Conservation (phyloP, 768 basidiomycete species). For the Pulveroboletus sp. region DNA sequence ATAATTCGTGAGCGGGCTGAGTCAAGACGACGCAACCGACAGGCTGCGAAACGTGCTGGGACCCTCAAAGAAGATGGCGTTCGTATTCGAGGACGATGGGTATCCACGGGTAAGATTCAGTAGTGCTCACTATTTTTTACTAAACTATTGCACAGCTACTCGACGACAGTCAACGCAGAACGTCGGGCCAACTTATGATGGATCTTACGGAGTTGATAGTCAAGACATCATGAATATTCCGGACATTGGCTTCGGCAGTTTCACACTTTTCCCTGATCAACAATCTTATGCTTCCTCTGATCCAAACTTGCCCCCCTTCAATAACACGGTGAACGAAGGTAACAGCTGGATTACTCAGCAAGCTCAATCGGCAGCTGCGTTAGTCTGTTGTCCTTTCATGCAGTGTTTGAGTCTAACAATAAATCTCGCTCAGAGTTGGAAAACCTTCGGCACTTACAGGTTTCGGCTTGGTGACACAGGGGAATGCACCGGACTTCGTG, state of each 20-base stretch:
- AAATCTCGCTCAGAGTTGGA: constrained; percentile 36
- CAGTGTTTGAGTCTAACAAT: constrained; percentile 5
- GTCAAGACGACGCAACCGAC: constrained; percentile 43
- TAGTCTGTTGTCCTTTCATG: constrained; percentile 15
- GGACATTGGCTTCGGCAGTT: constrained; percentile 52
- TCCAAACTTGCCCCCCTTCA: constrained; percentile 46
- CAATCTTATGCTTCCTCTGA: constrained; percentile 48
- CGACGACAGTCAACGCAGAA: constrained; percentile 42
- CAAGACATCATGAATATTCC: constrained; percentile 60
- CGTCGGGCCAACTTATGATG: constrained; percentile 53
- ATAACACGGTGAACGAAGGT: constrained; percentile 50
- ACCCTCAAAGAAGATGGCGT: constrained; percentile 37
- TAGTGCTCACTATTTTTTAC: background rate
- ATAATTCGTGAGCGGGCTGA: constrained; percentile 49
- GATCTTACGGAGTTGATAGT: constrained; percentile 62
- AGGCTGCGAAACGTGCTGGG: constrained; percentile 32
- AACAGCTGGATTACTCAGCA: constrained; percentile 54
- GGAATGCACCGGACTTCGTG: constrained; percentile 50
- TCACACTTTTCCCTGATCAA: constrained; percentile 70
- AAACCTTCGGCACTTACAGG: constrained; percentile 53
- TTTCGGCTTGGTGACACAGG: constrained; percentile 61
- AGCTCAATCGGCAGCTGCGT: constrained; percentile 43
- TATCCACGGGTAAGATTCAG: constrained; percentile 43
- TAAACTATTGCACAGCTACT: constrained; percentile 34
- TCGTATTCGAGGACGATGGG: constrained; percentile 58